These are phyloP conservation scores for Rhododendron williamsianum DNA, from an alignment of 148 eudicot species.

Conservation along the genomic window DNA sequence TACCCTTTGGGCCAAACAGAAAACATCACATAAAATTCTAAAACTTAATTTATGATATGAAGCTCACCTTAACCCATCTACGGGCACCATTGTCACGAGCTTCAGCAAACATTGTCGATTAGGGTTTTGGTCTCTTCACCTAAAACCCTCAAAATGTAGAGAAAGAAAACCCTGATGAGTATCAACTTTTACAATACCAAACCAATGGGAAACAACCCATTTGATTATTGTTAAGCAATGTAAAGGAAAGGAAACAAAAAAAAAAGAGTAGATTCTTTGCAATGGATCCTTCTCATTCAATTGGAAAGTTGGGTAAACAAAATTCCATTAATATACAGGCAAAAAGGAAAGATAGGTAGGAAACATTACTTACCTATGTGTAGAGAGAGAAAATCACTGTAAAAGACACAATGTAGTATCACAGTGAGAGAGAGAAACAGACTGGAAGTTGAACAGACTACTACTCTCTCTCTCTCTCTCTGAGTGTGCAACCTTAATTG, in stretches of 20 bases:
- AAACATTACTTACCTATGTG: not conserved
- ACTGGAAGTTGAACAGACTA: not conserved
- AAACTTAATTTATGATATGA: not conserved
- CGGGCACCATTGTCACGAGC: not conserved
- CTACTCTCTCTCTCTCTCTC: not conserved
- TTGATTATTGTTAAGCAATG: not conserved
- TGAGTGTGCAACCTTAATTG: not conserved
- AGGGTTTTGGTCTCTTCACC: conserved; percentile 7
- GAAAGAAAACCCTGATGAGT: not conserved
- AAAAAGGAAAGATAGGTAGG: not conserved
- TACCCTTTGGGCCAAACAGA: not conserved
- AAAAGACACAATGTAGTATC: not conserved
- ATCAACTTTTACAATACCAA: not conserved
- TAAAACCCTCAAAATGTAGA: not conserved
- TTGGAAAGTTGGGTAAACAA: not conserved
- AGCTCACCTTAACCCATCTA: conserved; percentile 12
- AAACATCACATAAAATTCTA: not conserved
- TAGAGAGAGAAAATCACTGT: not conserved
- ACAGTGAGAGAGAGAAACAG: not conserved
- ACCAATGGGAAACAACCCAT: not conserved
- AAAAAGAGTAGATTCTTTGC: not conserved
- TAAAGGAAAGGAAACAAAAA: not conserved
- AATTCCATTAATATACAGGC: not conserved
- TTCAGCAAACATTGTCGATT: conserved; percentile 1
- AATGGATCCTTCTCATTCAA: not conserved